Base-by-base conservation (phyloP, 805 yeast species). In the Candida tammaniensis region DNA sequence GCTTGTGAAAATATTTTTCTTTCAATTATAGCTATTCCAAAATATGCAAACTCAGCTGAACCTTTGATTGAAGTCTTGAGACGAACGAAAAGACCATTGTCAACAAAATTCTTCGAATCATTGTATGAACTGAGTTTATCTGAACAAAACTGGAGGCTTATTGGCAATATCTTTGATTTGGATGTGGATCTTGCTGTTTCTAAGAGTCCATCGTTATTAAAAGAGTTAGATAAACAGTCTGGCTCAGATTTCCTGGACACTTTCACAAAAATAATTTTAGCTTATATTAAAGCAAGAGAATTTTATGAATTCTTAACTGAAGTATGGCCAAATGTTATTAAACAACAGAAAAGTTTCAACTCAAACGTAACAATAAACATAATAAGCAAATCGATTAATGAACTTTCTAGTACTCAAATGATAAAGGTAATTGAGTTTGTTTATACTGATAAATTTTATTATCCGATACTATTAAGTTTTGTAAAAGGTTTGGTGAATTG, bases 161-260 rank as follows among this genome's bases (percentile, higher is more conserved):
- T 82, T 4, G 59, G 55, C 1, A 61, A 72, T 22, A 56, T 81
- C 4, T 48, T 81, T 10, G 64, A 64, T 17, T 63, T 80, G 34
- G 82, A 81, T 52, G 63, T 77, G 3, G 82, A 78, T 36, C 59
- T 82, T 33, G 80, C 82, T n/a, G 57, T 74, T 11, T 54, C 66
- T 17, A 64, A 68, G 17, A 19, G 40, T 3, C 22, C 35, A 12
- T 14, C 11, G 5, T 23, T 40, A 4, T 31, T 40, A 5, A 23
- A 18, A 5, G 13, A 13, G 11, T 24, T 22, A 13, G 12, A 29
- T 5, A 10, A 27, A 14, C 15, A 25, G 5, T 17, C 29, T 10
- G 21, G 15, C 6, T 4, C 7, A 5, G 11, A n/a, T 10, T 9
- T 12, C 4, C 13, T 13, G 6, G n/a, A 16, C 4, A 13, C 23